phyloP scores from a whole-genome alignment of 192 early-diverging fungal species.

The Linnemannia hyalina region DNA sequence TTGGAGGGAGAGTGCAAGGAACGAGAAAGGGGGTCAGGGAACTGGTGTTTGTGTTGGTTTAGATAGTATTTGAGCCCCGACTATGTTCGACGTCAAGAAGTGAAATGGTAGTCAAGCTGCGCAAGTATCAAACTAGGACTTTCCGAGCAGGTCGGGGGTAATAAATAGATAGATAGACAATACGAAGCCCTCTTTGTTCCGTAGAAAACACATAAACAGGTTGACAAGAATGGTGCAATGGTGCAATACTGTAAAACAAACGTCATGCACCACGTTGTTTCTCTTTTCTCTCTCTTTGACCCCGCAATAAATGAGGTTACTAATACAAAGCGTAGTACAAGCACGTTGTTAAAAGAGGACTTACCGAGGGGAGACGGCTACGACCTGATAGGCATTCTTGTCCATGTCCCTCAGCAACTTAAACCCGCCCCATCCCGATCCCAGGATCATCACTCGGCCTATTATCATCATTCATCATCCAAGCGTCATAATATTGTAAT shows the following conservation, averaged over 20 bases:
- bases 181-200: too few species aligned
- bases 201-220: too few species aligned
- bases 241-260: too few species aligned
- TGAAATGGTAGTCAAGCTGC: not conserved
- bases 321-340: not conserved
- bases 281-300: not conserved
- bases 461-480: not conserved
- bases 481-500: not conserved
- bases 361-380: constrained; percentile 83
- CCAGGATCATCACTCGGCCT: constrained; percentile 56
- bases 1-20: not conserved
- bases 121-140: not conserved
- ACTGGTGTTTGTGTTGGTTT: not conserved
- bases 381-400: constrained; percentile 75
- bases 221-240: too few species aligned
- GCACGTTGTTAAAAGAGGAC: not conserved
- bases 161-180: not conserved
- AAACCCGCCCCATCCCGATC: constrained; percentile 79
- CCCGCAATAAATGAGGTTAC: not conserved
- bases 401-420: constrained; percentile 79
- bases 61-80: not conserved
- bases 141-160: not conserved
- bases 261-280: too few species aligned
- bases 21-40: not conserved
- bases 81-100: not conserved